Evolutionary conservation across 345 rosid genomes (phyloP).

Genomic region (Eucalyptus tenuipes): DNA sequence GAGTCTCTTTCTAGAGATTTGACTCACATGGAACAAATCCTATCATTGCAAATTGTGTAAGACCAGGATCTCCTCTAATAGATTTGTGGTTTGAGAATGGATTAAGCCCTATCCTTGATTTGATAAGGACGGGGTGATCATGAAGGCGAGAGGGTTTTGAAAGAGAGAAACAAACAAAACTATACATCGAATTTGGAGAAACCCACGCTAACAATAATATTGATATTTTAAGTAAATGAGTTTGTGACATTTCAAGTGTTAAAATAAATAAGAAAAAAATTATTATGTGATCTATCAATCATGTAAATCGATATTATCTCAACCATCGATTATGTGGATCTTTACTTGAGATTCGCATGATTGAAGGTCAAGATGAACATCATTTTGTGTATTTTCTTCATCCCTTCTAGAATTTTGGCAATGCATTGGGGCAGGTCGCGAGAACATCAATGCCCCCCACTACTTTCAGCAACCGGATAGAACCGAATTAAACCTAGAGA

Average conservation of each 20-base stretch:
- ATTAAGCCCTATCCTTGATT: background rate
- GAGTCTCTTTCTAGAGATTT: background rate
- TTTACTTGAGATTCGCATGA: rapidly evolving
- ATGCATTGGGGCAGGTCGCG: background rate
- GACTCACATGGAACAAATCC: background rate
- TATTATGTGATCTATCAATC: background rate
- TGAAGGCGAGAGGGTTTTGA: background rate
- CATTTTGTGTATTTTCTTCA: background rate
- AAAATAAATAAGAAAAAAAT: background rate
- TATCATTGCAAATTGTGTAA: too few species aligned
- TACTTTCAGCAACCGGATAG: background rate
- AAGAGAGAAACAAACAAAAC: background rate
- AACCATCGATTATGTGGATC: background rate
- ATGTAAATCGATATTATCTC: background rate
- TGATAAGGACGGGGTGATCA: background rate
- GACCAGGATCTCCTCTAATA: background rate
- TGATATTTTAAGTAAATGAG: background rate
- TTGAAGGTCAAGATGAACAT: background rate
- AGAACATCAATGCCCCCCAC: background rate
- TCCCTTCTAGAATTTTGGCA: background rate
- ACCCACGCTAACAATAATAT: background rate
- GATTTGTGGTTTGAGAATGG: background rate
- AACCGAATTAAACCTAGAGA: background rate
- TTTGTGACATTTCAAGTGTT: background rate
- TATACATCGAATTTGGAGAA: background rate